Percentiles rank a stretch among this genome's conserved stretches.
phyloP scores from a whole-genome alignment of 306 rosid species.

The Dryas drummondii region DNA sequence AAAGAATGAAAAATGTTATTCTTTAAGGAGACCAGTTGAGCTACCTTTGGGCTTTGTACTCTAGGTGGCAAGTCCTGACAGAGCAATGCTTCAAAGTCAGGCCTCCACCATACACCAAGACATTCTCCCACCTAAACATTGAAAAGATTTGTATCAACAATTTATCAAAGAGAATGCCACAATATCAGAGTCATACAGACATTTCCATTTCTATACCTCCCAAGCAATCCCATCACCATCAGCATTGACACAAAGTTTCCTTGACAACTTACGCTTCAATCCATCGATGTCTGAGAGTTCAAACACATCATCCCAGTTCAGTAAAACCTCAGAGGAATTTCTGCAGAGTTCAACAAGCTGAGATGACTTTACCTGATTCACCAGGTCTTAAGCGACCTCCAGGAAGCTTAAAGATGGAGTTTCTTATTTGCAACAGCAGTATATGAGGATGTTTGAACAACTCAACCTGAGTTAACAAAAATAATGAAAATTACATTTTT shows the following conservation, averaged over 20 bases:
- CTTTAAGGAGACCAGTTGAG: neutral
- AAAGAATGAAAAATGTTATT: no score
- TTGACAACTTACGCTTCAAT: conserved; percentile 68
- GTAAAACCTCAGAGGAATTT: neutral
- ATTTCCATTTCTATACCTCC: conserved; percentile 62
- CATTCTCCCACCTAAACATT: conserved; percentile 70
- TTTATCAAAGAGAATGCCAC: neutral
- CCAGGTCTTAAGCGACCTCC: conserved; percentile 88
- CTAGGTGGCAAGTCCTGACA: conserved; percentile 62
- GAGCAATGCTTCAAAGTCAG: conserved; percentile 66
- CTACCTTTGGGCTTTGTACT: conserved; percentile 66
- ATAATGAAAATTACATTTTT: neutral
- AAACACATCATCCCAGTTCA: conserved; percentile 18
- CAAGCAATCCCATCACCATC: conserved; percentile 58
- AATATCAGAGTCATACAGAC: neutral
- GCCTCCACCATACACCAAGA: conserved; percentile 89
- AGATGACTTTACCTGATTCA: conserved; percentile 64
- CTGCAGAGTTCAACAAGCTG: neutral
- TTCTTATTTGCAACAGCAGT: conserved; percentile 71
- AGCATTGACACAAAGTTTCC: conserved; percentile 59
- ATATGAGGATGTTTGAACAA: conserved; percentile 90
- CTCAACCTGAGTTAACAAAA: conserved; percentile 65
- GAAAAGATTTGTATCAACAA: neutral
- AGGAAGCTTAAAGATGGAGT: conserved; percentile 76
- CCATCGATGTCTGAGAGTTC: conserved; percentile 68